Percentiles rank a stretch among this genome's conserved stretches.
Conservation (phyloP, 345 rosid genomes). For the Combretum micranthum region DNA sequence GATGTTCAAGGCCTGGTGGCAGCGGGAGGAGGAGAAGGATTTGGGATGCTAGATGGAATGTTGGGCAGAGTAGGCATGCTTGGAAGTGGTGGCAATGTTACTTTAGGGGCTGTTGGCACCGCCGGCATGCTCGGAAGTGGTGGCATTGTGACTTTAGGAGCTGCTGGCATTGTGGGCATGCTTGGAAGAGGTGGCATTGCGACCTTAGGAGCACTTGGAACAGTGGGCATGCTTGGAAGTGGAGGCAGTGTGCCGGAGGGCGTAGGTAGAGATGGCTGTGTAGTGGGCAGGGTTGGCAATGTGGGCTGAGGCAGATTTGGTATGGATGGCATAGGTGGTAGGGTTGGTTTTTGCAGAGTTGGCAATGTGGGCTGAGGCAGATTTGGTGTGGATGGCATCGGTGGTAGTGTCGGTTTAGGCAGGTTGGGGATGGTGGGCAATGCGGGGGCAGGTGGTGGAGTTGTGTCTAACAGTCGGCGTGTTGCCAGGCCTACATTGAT, state of each 20-base stretch:
- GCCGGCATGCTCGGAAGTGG: no score
- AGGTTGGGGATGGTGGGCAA: constrained; percentile 14
- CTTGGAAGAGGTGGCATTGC: constrained; percentile 8
- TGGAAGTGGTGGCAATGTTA: no score
- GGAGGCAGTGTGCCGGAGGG: constrained; percentile 4
- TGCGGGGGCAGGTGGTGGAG: constrained; percentile 9
- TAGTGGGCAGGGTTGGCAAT: constrained; percentile 7
- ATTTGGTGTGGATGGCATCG: constrained; percentile 19
- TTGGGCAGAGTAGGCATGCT: constrained; percentile 2
- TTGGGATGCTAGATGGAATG: constrained; percentile 11
- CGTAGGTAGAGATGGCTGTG: constrained; percentile 16
- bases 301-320: neutral
- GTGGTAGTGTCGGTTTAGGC: constrained; percentile 13
- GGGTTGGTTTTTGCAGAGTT: neutral
- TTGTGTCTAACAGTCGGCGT: constrained; percentile 19
- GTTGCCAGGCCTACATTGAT: constrained; percentile 15
- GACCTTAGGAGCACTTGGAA: constrained; percentile 2
- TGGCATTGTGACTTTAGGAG: no score
- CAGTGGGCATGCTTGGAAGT: constrained; percentile 9
- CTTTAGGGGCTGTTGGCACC: no score
- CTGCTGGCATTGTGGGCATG: no score
- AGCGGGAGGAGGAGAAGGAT: constrained; percentile 13
- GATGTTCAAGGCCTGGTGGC: constrained; percentile 1
- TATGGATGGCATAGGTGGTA: constrained; percentile 18
- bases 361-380: no score